These are phyloP conservation scores for Irpex sp. DNA, from an alignment of 1,284 basidiomycete species.

Conservation along the genomic window DNA sequence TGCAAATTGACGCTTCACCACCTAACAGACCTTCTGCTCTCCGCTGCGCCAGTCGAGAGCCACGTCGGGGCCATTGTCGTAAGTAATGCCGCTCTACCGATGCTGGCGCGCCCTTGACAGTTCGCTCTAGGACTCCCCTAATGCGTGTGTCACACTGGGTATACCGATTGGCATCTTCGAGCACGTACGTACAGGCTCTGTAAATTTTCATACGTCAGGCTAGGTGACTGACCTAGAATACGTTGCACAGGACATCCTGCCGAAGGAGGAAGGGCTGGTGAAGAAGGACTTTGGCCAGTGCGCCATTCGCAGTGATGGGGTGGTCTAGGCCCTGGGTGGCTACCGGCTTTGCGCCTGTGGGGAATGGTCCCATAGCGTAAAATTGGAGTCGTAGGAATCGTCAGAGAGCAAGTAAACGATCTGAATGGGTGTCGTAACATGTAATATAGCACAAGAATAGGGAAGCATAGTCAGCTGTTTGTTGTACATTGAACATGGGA, in stretches of 20 bases:
- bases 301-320: conserved; percentile 63
- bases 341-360: background rate
- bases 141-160: conserved; percentile 72
- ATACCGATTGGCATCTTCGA: conserved; percentile 74
- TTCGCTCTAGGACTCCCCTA: conserved; percentile 59
- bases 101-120: background rate
- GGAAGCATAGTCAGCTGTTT: background rate
- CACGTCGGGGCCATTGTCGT: conserved; percentile 75
- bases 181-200: conserved; percentile 36
- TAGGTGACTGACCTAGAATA: background rate
- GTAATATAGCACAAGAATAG: background rate
- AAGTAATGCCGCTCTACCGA: conserved; percentile 20
- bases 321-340: conserved; percentile 31
- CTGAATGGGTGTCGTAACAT: background rate
- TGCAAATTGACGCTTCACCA: background rate
- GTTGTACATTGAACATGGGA: background rate
- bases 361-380: background rate
- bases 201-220: background rate
- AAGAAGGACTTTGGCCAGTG: conserved; percentile 61
- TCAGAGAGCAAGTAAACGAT: background rate
- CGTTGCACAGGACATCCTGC: conserved; percentile 54
- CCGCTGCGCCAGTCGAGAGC: conserved; percentile 74
- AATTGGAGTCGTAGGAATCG: background rate
- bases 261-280: conserved; percentile 54
- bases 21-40: conserved; percentile 59